Base-by-base conservation (phyloP, 305 asterid species). In the Fraxinus sp. region DNA sequence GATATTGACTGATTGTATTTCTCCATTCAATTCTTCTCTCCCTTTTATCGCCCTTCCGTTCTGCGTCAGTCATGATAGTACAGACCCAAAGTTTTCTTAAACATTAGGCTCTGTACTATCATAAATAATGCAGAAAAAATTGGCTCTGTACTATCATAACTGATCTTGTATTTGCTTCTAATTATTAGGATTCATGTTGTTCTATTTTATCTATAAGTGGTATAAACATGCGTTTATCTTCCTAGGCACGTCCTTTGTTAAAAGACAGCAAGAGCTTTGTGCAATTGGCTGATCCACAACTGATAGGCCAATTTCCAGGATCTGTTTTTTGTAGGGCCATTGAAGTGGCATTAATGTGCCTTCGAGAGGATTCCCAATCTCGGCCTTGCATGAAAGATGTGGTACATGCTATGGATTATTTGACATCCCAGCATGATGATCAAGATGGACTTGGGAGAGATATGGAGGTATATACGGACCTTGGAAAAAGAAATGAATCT, bases 371-470 rank as follows among this genome's bases (percentile, higher is more conserved):
- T 73, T 83, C 87, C 52, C 87, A 62, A 6, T 73, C 49, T 46
- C 83, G 92, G 77, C 91, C 92, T 68, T 36, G 43, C 86, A 88
- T 77, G 85, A 64, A 9, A 7, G 89, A 86, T 0, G 82, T 89
- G 39, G 85, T 68, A 75, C 66, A 57, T 28, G 85, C 87, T 32
- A 35, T 87, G 79, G 39, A 81, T 68, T 75, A 79, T 39, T 78
- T 87, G 73, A 55, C 82, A 46, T 37, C 85, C 37, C 82, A 78
- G 80, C 79, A 70, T 3, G 86, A 71, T 0, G 80, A 76, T 78
- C 72, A 35, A 37, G 73, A 35, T 57, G 83, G 37, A 46, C 22
- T 55, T 30, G 57, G 80, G 3, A 55, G 24, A 13, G 80, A 22
- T 4, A 33, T 9, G 49, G 32, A 57, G 57, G 49, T 9, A 9